A percentile compares a stretch with the other conserved stretches of the same genome.
phyloP scores from a whole-genome alignment of 2,329 filamentous ascomycete species.

The Fonsecaea erecta region DNA sequence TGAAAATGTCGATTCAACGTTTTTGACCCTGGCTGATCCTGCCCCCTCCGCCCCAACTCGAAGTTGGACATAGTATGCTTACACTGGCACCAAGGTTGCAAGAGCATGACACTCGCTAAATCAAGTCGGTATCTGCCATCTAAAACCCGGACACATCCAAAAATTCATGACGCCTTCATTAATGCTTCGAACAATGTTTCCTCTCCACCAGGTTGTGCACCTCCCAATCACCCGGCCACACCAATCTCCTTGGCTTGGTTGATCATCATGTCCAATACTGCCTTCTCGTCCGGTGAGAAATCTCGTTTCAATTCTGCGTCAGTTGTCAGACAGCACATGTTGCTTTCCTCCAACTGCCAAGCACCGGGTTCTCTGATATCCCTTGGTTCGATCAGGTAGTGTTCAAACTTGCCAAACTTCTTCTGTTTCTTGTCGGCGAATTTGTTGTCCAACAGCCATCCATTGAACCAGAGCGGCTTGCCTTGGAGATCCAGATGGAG shows the following conservation, averaged over 20 bases:
- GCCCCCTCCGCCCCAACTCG: not conserved
- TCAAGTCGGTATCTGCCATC: not conserved
- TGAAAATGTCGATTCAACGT: not conserved
- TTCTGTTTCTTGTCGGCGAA: constrained; percentile 46
- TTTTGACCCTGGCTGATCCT: not conserved
- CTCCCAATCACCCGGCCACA: constrained; percentile 20
- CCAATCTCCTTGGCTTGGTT: constrained; percentile 34
- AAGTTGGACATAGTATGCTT: not conserved
- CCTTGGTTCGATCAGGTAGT: constrained; percentile 36
- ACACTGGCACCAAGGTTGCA: not conserved
- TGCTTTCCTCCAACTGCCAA: constrained; percentile 37
- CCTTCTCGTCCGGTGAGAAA: constrained; percentile 33
- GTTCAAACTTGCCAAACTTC: constrained; percentile 45
- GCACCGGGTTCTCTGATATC: constrained; percentile 36
- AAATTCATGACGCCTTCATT: constrained; percentile 6
- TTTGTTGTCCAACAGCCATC: constrained; percentile 51
- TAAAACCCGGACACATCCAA: not conserved
- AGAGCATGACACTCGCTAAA: not conserved
- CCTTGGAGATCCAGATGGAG: constrained; percentile 50
- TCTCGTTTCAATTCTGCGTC: constrained; percentile 33
- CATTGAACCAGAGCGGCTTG: constrained; percentile 55
- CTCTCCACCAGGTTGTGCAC: not conserved
- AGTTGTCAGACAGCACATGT: constrained; percentile 38
- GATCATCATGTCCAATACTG: constrained; percentile 35
- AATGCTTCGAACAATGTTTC: not conserved